Conservation (phyloP, 257 asterid species). For the Coffea eugenioides region DNA sequence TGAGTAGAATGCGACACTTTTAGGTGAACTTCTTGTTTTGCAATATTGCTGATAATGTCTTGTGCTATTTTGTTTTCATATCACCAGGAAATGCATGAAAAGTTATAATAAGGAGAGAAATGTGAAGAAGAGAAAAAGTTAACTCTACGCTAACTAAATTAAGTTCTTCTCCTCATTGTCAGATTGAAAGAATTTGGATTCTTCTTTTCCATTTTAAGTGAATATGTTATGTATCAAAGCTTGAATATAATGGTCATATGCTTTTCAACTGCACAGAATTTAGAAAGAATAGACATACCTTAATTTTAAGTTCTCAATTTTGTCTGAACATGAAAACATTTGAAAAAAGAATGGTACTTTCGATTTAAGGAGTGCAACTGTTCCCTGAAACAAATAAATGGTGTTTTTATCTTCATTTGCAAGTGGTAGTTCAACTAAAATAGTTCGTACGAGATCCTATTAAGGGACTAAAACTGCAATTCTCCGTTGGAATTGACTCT, state of each 20-base stretch:
- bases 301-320: background rate
- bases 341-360: too few species aligned
- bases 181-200: background rate
- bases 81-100: background rate
- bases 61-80: background rate
- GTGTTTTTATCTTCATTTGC: background rate
- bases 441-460: background rate
- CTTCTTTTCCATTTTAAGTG: background rate
- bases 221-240: background rate
- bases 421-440: background rate
- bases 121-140: too few species aligned
- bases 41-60: background rate
- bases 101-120: too few species aligned
- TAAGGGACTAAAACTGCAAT: too few species aligned
- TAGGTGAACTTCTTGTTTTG: too few species aligned
- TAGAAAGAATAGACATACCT: background rate
- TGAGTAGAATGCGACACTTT: background rate
- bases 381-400: background rate
- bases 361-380: background rate
- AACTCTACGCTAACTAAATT: too few species aligned
- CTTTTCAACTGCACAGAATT: background rate
- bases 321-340: background rate
- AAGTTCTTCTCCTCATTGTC: background rate
- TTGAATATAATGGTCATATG: too few species aligned
- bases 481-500: too few species aligned